Evolutionary conservation across 495 filamentous ascomycete genomes (phyloP), one percentile per base, ranked within the genome.

Genomic region (Rostrohypoxylon terebratum): DNA sequence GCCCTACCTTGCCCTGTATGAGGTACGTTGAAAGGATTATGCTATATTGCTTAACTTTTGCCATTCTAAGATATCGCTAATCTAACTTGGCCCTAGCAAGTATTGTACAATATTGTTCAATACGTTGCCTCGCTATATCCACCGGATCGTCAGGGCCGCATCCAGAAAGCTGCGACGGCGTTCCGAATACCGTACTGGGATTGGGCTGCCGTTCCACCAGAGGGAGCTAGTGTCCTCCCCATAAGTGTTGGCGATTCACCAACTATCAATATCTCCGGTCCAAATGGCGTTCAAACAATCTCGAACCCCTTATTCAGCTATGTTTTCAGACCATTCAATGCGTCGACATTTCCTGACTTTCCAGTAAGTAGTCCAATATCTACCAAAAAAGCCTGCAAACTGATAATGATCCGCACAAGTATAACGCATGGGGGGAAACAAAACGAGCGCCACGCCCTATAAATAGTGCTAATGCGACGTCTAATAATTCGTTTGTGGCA

Each of bases 171-270:
- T 50, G 87, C 89, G 0, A 55, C 73, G 23, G 80, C 82, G n/a
- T 89, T 90, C 70, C 84, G 90, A 14, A 82, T 89, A 20, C 90
- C 90, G 3, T 92, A 89, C 76, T 91, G 88, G 88, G 90, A 92
- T 68, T 92, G 88, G 89, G 89, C 90, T 28, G 80, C 82, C 21
- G 65, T 66, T 13, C 84, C 87, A n/a, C 79, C 87, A 21, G 55
- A 81, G 0, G 78, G 84, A 59, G 78, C 79, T 64, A 82, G 81
- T 40, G 80, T 84, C 4, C 79, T 88, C 38, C 88, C 89, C 3
- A 16, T 53, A 14, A 86, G 82, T 60, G 74, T 91, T 53, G 80
- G 82, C 5, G 77, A 77, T 21, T 78, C 77, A 25, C 77, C 80
- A 14, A 72, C 58, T 10, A 73, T 90, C n/a, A 77, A 82, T 23